phyloP scores from a whole-genome alignment of 495 filamentous ascomycete species.

The Talaromyces stipitatus region DNA sequence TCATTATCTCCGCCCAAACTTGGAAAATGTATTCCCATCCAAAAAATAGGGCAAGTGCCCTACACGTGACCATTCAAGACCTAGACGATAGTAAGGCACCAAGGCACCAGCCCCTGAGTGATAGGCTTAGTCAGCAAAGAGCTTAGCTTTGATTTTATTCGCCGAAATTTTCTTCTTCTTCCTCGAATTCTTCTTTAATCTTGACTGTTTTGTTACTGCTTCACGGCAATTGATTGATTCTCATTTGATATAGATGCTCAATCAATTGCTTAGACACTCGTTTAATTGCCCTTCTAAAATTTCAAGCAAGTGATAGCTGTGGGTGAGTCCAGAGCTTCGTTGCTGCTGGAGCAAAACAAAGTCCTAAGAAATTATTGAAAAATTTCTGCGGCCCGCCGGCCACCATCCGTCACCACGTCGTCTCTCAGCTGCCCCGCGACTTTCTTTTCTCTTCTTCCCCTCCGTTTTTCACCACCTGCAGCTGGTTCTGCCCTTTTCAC shows the following conservation, averaged over 20 bases:
- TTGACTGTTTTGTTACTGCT: not conserved
- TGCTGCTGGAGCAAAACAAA: not conserved
- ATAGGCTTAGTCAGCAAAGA: not conserved
- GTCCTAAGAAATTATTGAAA: slow-evolving; percentile 1
- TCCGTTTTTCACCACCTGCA: slow-evolving; percentile 34
- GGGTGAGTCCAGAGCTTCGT: not conserved
- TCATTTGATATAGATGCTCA: not conserved
- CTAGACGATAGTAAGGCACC: not conserved
- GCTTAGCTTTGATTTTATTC: not conserved
- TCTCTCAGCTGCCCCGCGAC: slow-evolving; percentile 20
- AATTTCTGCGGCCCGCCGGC: slow-evolving; percentile 5
- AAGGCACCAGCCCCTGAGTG: not conserved
- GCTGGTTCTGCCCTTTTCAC: slow-evolving; percentile 42
- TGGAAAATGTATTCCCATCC: too few species aligned
- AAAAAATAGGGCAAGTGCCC: not conserved
- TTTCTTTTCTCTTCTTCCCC: slow-evolving; percentile 27
- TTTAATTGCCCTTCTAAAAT: not conserved
- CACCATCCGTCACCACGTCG: slow-evolving; percentile 30
- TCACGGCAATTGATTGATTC: not conserved
- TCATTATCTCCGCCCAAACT: too few species aligned
- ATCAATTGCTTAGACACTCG: not conserved
- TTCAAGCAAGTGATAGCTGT: not conserved
- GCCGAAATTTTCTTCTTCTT: not conserved
- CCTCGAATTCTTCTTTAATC: not conserved
- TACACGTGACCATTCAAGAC: not conserved